phyloP scores from a whole-genome alignment of 2,329 filamentous ascomycete species.

The Talaromyces sp. region DNA sequence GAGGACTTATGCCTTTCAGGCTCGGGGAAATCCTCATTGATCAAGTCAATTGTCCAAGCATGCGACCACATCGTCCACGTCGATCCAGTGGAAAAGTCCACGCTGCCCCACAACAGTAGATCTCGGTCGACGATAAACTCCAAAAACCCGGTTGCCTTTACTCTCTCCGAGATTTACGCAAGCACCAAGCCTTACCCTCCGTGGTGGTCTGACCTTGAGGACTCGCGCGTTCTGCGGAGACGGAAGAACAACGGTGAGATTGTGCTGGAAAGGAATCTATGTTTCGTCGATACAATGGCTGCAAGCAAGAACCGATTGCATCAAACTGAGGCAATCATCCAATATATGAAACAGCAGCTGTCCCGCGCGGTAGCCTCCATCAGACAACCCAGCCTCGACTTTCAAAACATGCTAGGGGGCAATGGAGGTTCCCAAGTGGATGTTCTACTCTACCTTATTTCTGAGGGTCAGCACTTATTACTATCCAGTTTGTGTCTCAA shows the following conservation, averaged over 20 bases:
- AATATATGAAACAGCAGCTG: slow-evolving; percentile 69
- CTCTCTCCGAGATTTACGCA: slow-evolving; percentile 65
- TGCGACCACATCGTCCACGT: slow-evolving; percentile 94
- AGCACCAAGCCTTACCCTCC: slow-evolving; percentile 79
- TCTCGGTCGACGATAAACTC: slow-evolving; percentile 1
- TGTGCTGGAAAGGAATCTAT: slow-evolving; percentile 84
- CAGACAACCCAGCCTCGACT: slow-evolving; percentile 64
- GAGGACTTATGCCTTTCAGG: slow-evolving; percentile 43
- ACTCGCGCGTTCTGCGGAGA: slow-evolving; percentile 54
- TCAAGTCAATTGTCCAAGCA: slow-evolving; percentile 78
- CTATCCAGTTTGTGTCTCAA: not conserved
- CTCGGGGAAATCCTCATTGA: slow-evolving; percentile 81
- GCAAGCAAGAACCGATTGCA: slow-evolving; percentile 49
- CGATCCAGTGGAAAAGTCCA: slow-evolving; percentile 51
- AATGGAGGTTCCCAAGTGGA: slow-evolving; percentile 81
- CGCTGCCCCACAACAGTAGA: not conserved
- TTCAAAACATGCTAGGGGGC: slow-evolving; percentile 72
- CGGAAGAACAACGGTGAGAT: slow-evolving; percentile 69
- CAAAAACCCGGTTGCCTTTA: slow-evolving; percentile 14
- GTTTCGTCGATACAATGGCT: slow-evolving; percentile 79
- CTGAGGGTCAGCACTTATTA: slow-evolving; percentile 53
- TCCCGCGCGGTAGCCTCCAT: slow-evolving; percentile 58
- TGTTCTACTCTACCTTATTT: slow-evolving; percentile 75
- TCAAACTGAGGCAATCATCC: slow-evolving; percentile 55
- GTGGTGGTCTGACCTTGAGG: slow-evolving; percentile 82